Evolutionary conservation across 306 rosid genomes (phyloP).

Genomic region (Sophora flavescens): DNA sequence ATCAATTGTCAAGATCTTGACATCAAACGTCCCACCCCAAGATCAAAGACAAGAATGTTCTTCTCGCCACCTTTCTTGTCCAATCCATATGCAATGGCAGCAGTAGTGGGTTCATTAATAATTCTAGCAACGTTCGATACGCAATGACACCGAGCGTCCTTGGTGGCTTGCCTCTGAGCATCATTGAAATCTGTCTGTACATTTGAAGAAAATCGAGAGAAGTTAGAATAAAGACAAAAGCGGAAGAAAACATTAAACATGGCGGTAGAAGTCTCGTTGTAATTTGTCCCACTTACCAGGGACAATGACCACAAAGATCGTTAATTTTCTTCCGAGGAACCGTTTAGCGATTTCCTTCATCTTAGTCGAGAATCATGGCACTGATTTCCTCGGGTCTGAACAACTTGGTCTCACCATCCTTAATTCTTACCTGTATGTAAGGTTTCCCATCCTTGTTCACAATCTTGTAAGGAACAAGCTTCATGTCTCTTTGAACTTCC

Average conservation of each 20-base stretch:
- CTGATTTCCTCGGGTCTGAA: conserved; percentile 98
- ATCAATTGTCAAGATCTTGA: conserved; percentile 97
- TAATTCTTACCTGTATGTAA: conserved; percentile 80
- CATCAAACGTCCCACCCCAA: conserved; percentile 99
- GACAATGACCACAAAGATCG: conserved; percentile 92
- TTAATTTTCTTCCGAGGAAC: conserved; percentile 88
- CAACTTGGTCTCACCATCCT: conserved; percentile 96
- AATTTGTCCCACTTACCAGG: conserved; percentile 66
- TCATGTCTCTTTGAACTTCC: conserved; percentile 90
- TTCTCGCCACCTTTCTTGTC: conserved; percentile 99
- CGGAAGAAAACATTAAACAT: neutral
- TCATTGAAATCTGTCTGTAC: conserved; percentile 93
- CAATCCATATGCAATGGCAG: conserved; percentile 97
- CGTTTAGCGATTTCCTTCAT: conserved; percentile 99
- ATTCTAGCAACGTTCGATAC: conserved; percentile 97
- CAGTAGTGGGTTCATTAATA: conserved; percentile 97
- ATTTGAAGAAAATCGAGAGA: conserved; percentile 31
- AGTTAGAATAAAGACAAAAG: neutral
- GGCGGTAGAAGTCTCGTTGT: neutral
- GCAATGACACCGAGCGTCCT: conserved; percentile 98
- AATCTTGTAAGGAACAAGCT: conserved; percentile 90
- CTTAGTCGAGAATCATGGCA: conserved; percentile 83
- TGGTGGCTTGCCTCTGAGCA: conserved; percentile 99
- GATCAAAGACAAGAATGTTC: conserved; percentile 97
- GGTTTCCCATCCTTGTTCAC: conserved; percentile 98